phyloP scores from a whole-genome alignment of 2,329 filamentous ascomycete species.

The Colletotrichum liriopes region DNA sequence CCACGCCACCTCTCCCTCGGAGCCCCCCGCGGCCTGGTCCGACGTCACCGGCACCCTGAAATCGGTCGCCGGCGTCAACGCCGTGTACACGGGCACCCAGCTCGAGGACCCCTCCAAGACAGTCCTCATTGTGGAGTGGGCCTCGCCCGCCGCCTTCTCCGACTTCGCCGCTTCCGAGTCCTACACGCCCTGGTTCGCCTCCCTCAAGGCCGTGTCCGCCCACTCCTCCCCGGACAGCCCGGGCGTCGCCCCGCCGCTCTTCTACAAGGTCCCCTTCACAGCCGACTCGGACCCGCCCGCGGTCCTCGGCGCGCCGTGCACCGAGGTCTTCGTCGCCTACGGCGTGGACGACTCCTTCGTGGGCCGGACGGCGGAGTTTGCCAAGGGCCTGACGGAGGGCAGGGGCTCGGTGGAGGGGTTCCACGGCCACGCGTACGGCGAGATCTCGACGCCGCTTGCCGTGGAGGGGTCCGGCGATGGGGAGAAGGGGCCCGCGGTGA shows the following conservation, averaged over 20 bases:
- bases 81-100: constrained; percentile 54
- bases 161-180: constrained; percentile 59
- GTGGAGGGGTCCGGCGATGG: constrained; percentile 46
- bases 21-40: constrained; percentile 32
- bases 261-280: constrained; percentile 44
- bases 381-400: constrained; percentile 49
- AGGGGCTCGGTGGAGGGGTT: constrained; percentile 49
- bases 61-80: constrained; percentile 51
- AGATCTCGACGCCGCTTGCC: constrained; percentile 51
- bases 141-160: constrained; percentile 51
- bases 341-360: constrained; percentile 49
- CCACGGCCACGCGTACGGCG: constrained; percentile 52
- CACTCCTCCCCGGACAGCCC: constrained; percentile 3
- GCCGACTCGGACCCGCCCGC: constrained; percentile 43
- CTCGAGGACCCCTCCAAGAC: constrained; percentile 53
- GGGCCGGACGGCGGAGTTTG: constrained; percentile 46
- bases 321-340: constrained; percentile 57
- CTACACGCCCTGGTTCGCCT: constrained; percentile 58
- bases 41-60: constrained; percentile 35
- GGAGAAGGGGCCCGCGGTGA: constrained; percentile 50
- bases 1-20: constrained; percentile 24
- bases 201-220: constrained; percentile 52
- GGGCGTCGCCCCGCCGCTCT: constrained; percentile 42
- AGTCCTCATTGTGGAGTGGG: constrained; percentile 55
- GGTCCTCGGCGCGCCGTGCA: constrained; percentile 55